phyloP scores from a whole-genome alignment of 768 basidiomycete species.

The Thelephora aurantiotincta region DNA sequence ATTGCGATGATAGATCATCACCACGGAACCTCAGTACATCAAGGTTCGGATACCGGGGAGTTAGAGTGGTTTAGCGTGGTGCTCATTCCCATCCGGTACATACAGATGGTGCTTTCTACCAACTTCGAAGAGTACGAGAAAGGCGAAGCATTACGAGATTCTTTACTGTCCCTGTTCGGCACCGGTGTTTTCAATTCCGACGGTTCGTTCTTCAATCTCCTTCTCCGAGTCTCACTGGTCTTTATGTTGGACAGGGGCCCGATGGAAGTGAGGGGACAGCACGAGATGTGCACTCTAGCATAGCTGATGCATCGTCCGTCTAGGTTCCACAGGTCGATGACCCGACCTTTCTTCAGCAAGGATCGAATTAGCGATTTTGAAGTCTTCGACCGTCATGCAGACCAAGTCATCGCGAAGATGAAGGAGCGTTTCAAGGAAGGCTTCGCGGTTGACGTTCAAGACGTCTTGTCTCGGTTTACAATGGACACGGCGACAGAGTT shows the following conservation, averaged over 20 bases:
- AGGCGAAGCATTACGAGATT: conserved; percentile 19
- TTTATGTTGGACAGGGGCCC: conserved; percentile 11
- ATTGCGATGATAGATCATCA: not conserved
- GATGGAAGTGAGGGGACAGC: conserved; percentile 13
- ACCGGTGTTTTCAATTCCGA: conserved; percentile 45
- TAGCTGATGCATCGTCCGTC: not conserved
- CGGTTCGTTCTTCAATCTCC: conserved; percentile 15
- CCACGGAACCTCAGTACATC: not conserved
- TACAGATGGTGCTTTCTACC: conserved; percentile 25
- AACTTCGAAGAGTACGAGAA: conserved; percentile 30
- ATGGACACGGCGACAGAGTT: conserved; percentile 42
- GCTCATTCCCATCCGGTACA: not conserved
- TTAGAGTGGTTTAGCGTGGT: not conserved
- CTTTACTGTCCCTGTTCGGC: conserved; percentile 24
- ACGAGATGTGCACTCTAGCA: not conserved
- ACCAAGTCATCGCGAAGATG: conserved; percentile 14
- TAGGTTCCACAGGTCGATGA: conserved; percentile 21
- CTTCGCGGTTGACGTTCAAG: conserved; percentile 23
- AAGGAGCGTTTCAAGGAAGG: conserved; percentile 14
- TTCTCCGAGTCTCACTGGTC: not conserved
- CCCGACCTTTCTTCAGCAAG: conserved; percentile 22
- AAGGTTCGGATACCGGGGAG: not conserved
- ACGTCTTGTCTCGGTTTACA: conserved; percentile 31
- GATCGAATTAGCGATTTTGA: conserved; percentile 22
- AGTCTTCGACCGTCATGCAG: conserved; percentile 18